Conservation (phyloP, 768 basidiomycete species). For the Nidularia pulvinata region DNA sequence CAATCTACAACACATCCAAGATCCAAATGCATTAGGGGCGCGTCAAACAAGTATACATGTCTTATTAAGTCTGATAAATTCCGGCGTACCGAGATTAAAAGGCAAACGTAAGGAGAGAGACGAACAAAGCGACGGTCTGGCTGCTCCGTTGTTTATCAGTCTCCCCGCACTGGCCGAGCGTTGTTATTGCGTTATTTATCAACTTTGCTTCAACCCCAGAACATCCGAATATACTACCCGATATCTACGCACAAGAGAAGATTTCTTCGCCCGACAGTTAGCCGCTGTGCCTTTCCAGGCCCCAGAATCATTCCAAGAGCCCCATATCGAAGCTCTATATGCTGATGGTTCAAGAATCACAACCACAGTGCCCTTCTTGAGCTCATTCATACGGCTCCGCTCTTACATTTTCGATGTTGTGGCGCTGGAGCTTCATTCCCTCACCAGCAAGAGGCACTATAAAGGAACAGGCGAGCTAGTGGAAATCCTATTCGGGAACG, state of each 20-base stretch:
- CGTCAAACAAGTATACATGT: conserved; percentile 77
- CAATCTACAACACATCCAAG: conserved; percentile 69
- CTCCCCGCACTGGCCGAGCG: conserved; percentile 84
- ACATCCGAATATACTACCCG: conserved; percentile 83
- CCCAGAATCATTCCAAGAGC: conserved; percentile 46
- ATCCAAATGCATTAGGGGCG: conserved; percentile 74
- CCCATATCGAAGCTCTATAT: conserved; percentile 64
- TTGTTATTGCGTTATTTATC: conserved; percentile 80
- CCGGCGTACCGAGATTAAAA: conserved; percentile 64
- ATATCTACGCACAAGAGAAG: conserved; percentile 84
- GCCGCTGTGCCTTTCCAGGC: conserved; percentile 68
- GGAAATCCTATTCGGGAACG: conserved; percentile 78
- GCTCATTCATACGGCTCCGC: conserved; percentile 79
- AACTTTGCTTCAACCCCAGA: conserved; percentile 84
- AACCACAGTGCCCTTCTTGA: conserved; percentile 67
- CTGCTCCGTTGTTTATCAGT: conserved; percentile 56
- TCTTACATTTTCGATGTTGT: conserved; percentile 85
- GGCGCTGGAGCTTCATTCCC: conserved; percentile 86
- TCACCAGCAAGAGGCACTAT: conserved; percentile 76
- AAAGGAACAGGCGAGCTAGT: conserved; percentile 76
- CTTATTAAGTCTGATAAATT: conserved; percentile 74
- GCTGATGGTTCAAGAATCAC: conserved; percentile 67
- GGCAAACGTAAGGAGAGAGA: conserved; percentile 35
- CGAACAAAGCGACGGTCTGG: conserved; percentile 21
- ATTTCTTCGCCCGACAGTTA: conserved; percentile 90